A percentile compares a stretch with the other conserved stretches of the same genome.
Evolutionary conservation across 352 stramenopile species (phyloP).

Genomic region (Plasmopara halstedii): DNA sequence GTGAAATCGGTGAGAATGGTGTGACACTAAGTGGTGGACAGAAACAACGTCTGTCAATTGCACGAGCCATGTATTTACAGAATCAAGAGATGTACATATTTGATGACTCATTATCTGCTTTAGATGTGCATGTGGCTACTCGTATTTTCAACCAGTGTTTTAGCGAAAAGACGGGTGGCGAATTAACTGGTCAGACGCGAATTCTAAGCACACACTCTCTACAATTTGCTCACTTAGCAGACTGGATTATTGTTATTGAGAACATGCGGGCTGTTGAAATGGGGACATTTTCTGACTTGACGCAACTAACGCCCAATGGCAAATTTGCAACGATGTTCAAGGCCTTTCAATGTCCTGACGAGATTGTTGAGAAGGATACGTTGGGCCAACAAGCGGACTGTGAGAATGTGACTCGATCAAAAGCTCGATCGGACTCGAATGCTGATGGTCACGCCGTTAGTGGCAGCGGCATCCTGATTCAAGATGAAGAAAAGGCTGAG

Average conservation of each 20-base stretch:
- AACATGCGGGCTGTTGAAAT: conserved; percentile 55
- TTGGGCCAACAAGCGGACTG: background rate
- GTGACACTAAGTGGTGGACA: conserved; percentile 57
- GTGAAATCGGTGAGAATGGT: conserved; percentile 51
- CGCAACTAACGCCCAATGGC: conserved; percentile 25
- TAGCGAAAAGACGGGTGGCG: conserved; percentile 21
- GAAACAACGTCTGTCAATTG: conserved; percentile 66
- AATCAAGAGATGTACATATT: conserved; percentile 57
- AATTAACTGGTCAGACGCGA: conserved; percentile 41
- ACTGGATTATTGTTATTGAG: conserved; percentile 75
- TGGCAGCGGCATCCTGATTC: conserved; percentile 22
- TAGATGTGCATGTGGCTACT: conserved; percentile 43
- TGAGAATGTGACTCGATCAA: conserved; percentile 1
- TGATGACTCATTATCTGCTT: conserved; percentile 52
- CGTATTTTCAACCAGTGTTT: conserved; percentile 52
- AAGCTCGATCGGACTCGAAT: conserved; percentile 9
- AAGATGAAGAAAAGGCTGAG: conserved; percentile 38
- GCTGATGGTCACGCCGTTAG: background rate
- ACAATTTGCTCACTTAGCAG: conserved; percentile 39
- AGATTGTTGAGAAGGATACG: conserved; percentile 3
- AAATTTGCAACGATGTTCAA: conserved; percentile 39
- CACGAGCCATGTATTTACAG: conserved; percentile 46
- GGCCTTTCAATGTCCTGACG: conserved; percentile 12
- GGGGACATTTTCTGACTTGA: conserved; percentile 50
- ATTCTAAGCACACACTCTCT: conserved; percentile 48